Evolutionary conservation across 108 stramenopile genomes (phyloP).

Genomic region (Nitzschia sp.): DNA sequence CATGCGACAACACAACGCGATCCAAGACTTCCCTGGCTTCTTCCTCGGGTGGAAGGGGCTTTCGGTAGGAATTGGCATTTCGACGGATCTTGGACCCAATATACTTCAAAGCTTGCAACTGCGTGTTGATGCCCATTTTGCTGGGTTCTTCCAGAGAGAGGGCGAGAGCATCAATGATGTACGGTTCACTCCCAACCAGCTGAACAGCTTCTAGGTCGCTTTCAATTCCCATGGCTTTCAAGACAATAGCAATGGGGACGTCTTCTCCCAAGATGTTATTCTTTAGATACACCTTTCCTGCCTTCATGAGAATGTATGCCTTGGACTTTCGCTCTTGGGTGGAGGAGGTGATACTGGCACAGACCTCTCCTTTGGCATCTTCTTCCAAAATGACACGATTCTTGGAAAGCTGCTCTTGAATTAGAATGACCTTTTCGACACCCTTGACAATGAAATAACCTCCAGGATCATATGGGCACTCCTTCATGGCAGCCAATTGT

Average conservation of each 20-base stretch:
- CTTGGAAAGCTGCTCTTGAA: slow-evolving; percentile 99
- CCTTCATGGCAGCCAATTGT: slow-evolving; percentile 89
- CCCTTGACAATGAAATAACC: slow-evolving; percentile 99
- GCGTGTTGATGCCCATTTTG: slow-evolving; percentile 83
- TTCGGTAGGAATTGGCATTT: slow-evolving; percentile 51
- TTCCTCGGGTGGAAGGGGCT: slow-evolving; percentile 76
- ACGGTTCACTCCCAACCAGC: slow-evolving; percentile 89
- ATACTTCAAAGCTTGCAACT: slow-evolving; percentile 84
- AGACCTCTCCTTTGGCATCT: slow-evolving; percentile 82
- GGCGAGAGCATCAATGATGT: slow-evolving; percentile 87
- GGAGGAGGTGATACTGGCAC: slow-evolving; percentile 89
- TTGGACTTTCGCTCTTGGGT: slow-evolving; percentile 93
- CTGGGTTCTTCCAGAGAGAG: slow-evolving; percentile 88
- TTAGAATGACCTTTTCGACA: slow-evolving; percentile 95
- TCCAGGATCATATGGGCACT: slow-evolving; percentile 99
- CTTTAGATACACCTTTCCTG: slow-evolving; percentile 90
- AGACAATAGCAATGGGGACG: slow-evolving; percentile 90
- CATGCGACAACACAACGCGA: slow-evolving; percentile 92
- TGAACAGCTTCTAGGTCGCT: slow-evolving; percentile 95
- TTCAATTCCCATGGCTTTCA: slow-evolving; percentile 97
- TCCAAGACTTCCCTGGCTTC: slow-evolving; percentile 96
- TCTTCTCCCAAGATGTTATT: slow-evolving; percentile 98
- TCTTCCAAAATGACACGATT: slow-evolving; percentile 98
- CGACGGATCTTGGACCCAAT: slow-evolving; percentile 95
- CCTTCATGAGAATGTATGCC: slow-evolving; percentile 85